These are phyloP conservation scores for Thielaviopsis ethacetica DNA, from an alignment of 2,329 filamentous ascomycete species.

Conservation along the genomic window DNA sequence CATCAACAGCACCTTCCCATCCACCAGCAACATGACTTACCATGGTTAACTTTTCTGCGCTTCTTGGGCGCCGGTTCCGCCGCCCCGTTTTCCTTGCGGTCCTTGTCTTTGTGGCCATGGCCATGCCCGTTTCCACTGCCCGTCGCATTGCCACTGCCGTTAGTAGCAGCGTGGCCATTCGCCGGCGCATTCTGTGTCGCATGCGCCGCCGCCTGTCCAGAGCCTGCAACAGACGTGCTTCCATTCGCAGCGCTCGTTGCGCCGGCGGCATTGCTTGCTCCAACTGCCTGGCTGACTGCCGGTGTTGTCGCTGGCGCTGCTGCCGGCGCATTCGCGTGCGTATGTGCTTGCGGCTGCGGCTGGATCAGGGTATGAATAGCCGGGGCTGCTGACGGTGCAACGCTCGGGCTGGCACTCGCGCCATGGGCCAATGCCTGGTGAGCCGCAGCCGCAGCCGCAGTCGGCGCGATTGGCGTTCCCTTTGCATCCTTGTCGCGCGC, in stretches of 20 bases:
- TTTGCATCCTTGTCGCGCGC: not conserved
- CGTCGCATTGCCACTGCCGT: not conserved
- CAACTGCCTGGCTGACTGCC: not conserved
- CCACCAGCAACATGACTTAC: slow-evolving; percentile 31
- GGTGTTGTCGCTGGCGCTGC: too few species aligned
- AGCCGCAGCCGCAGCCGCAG: not conserved
- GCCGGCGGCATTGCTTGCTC: not conserved
- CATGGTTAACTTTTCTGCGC: slow-evolving; percentile 78
- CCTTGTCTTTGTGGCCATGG: slow-evolving; percentile 1
- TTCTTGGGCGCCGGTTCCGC: slow-evolving; percentile 42
- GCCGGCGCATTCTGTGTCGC: not conserved
- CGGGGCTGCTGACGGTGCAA: too few species aligned
- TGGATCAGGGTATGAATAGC: not conserved
- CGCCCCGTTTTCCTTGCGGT: slow-evolving; percentile 2
- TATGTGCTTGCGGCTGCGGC: not conserved
- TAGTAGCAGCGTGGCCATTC: not conserved
- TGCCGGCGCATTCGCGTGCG: not conserved
- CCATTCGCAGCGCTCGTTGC: too few species aligned
- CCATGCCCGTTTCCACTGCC: not conserved
- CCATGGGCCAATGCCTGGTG: not conserved
- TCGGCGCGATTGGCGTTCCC: not conserved
- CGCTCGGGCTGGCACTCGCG: not conserved
- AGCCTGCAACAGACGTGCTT: not conserved
- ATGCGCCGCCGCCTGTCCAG: not conserved
- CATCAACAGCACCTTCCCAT: too few species aligned